A percentile compares a stretch with the other conserved stretches of the same genome.
phyloP scores from a whole-genome alignment of 192 early-diverging fungal species.

The Rhizoclosmatium sp. region DNA sequence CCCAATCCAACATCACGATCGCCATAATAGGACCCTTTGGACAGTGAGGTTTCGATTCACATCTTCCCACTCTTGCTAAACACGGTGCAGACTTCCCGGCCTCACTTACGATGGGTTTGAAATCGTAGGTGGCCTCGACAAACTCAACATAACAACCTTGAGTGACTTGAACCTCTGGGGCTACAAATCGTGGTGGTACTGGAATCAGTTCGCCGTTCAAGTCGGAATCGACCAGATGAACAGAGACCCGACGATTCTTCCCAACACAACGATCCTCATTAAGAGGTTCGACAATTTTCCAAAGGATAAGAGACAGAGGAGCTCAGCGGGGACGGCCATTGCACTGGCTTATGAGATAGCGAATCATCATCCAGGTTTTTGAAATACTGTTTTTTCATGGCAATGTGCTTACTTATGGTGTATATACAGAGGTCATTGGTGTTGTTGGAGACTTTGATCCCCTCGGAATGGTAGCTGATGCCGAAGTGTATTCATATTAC shows the following conservation, averaged over 20 bases:
- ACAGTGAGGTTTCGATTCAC: too few species aligned
- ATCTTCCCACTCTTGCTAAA: background rate
- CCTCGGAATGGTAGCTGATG: background rate
- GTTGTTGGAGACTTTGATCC: background rate
- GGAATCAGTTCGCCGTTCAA: background rate
- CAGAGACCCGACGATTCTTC: conserved; percentile 4
- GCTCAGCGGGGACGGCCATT: background rate
- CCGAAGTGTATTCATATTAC: background rate
- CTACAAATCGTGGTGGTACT: conserved; percentile 7
- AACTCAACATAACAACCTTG: background rate
- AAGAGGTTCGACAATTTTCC: conserved; percentile 2
- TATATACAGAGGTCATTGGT: background rate
- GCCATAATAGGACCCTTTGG: too few species aligned
- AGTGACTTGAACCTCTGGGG: conserved; percentile 3
- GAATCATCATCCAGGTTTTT: background rate
- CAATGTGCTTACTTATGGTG: background rate
- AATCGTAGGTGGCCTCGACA: conserved; percentile 4
- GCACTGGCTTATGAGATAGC: background rate
- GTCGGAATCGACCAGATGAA: conserved; percentile 9
- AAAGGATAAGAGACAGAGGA: background rate
- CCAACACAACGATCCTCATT: conserved; percentile 16
- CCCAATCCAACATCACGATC: too few species aligned
- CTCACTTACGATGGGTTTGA: background rate
- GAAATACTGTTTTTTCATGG: background rate
- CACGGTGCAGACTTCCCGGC: background rate